Conservation (phyloP, 768 basidiomycete genomes). For the Gloeopeniophorella convolvens region DNA sequence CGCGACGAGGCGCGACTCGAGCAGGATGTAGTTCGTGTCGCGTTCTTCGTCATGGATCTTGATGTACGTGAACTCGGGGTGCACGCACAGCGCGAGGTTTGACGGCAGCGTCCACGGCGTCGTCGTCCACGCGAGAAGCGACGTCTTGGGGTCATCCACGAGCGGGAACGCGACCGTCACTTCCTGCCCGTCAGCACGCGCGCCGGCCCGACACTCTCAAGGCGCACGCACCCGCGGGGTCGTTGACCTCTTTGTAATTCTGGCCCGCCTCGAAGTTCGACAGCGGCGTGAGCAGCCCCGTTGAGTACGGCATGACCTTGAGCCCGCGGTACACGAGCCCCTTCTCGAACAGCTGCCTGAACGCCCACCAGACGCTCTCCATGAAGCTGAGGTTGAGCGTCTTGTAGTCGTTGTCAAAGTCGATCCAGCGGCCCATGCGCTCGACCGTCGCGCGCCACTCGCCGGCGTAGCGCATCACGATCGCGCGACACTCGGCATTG, state of each 20-base stretch:
- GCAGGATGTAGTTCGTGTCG: constrained; percentile 84
- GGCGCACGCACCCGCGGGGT: constrained; percentile 69
- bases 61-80: constrained; percentile 93
- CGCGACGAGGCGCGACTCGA: constrained; percentile 78
- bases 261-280: constrained; percentile 96
- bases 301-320: constrained; percentile 97
- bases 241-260: constrained; percentile 88
- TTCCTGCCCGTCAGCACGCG: constrained; percentile 25
- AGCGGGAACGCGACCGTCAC: constrained; percentile 92
- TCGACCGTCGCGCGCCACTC: constrained; percentile 96
- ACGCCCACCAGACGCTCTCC: constrained; percentile 99
- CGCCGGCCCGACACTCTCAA: background rate
- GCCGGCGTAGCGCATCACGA: constrained; percentile 93
- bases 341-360: constrained; percentile 89
- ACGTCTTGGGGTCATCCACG: constrained; percentile 86
- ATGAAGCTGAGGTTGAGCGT: constrained; percentile 90
- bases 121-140: constrained; percentile 95
- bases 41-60: constrained; percentile 91
- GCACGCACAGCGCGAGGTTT: constrained; percentile 91
- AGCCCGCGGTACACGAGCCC: constrained; percentile 89
- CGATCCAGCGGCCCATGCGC: constrained; percentile 99
- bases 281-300: constrained; percentile 90
- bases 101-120: constrained; percentile 98
- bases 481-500: constrained; percentile 92
- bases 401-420: constrained; percentile 99